Evolutionary conservation across 257 asterid species (phyloP), one percentile per base, ranked within the genome.

Genomic region (Solanum piurae): DNA sequence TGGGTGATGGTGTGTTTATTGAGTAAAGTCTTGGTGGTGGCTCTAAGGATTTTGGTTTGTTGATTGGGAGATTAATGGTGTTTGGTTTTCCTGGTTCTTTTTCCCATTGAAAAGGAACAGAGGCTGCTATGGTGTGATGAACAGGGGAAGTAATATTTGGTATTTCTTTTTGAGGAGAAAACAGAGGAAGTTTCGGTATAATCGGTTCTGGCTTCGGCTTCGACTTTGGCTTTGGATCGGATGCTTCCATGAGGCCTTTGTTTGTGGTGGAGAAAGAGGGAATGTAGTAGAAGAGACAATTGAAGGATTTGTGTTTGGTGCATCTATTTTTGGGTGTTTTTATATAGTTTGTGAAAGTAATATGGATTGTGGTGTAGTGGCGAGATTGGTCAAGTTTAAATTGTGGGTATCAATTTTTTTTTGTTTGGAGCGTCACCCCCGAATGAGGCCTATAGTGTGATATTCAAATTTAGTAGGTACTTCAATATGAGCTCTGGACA

Each of bases 71-170:
- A 44, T 44, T 74, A 21, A 10, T 23, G 13, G 16, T 37, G 16
- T 38, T 44, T 27, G 85, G 85, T 46, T 80, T 80, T 31, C 85
- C 85, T 8, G 85, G 85, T 9, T 80, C 66, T 80, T 80, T 31
- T 80, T 80, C 85, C 85, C 85, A 80, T 46, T 80, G 66, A 80
- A 80, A 80, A 25, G 85, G 85, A 80, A 80, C 85, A 80, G 85
- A 80, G 31, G 9, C 85, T 20, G 14, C 85, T 46, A 46, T 27
- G 13, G 85, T 80, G 60, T 40, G 82, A 72, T 73, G 80, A 75
- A 75, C 13, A 37, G 83, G 83, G 14, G 83, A 71, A 13, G 23
- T 6, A 9, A 8, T 60, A 3, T 3, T 60, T 60, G 68, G 1
- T 1, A 21, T 23, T 60, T 21, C 5, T 60, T 60, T 60, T 27